Percentiles rank a stretch among this genome's conserved stretches.
phyloP scores from a whole-genome alignment of 2,329 filamentous ascomycete genomes.

The Fonsecaea erecta region DNA sequence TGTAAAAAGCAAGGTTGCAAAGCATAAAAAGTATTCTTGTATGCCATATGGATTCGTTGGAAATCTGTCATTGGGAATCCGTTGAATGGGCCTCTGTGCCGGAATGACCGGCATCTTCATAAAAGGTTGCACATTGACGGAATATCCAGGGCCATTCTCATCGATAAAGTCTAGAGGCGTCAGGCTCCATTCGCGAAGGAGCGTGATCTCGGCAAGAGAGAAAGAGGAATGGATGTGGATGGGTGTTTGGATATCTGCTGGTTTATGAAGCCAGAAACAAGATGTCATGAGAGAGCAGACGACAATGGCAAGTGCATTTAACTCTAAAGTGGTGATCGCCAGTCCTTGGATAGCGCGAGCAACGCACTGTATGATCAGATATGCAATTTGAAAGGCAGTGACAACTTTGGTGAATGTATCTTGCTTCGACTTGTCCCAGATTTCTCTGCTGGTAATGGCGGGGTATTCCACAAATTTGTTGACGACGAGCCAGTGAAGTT shows the following conservation, averaged over 20 bases:
- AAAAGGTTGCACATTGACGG: constrained; percentile 20
- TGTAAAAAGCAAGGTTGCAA: constrained; percentile 39
- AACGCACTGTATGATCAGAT: constrained; percentile 34
- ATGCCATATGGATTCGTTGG: constrained; percentile 40
- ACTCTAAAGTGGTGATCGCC: constrained; percentile 40
- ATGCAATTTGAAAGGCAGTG: constrained; percentile 25
- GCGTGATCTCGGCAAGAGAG: constrained; percentile 36
- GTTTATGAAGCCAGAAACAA: constrained; percentile 42
- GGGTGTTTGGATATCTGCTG: constrained; percentile 38
- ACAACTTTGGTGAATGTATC: constrained; percentile 32
- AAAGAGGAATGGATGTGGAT: constrained; percentile 8
- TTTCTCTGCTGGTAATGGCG: constrained; percentile 25
- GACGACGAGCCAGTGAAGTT: constrained; percentile 40
- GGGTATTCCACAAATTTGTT: constrained; percentile 35
- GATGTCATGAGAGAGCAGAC: constrained; percentile 40
- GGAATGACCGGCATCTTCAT: constrained; percentile 37
- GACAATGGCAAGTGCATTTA: constrained; percentile 40
- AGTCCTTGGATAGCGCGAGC: constrained; percentile 33
- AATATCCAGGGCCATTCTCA: constrained; percentile 37
- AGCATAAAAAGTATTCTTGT: constrained; percentile 39
- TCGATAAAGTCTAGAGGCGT: constrained; percentile 45
- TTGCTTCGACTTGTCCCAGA: constrained; percentile 38
- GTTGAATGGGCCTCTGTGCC: constrained; percentile 39
- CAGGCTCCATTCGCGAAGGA: constrained; percentile 36
- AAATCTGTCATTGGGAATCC: constrained; percentile 44